phyloP scores from a whole-genome alignment of 805 yeast species.

The Ogataea polymorpha region DNA sequence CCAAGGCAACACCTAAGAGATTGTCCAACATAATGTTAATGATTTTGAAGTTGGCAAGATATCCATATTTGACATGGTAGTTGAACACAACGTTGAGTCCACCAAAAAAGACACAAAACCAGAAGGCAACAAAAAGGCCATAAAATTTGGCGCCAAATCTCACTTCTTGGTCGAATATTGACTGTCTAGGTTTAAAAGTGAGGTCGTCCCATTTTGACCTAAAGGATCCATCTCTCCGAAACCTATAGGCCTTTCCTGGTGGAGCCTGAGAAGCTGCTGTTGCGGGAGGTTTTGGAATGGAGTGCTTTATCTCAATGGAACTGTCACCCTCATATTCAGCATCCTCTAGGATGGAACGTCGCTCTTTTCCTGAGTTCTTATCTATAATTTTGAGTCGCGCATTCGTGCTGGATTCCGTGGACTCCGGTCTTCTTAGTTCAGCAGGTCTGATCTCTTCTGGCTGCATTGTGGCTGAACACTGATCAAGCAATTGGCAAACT shows the following conservation, averaged over 20 bases:
- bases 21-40: conserved; percentile 57
- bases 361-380: conserved; percentile 13
- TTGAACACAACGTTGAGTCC: conserved; percentile 52
- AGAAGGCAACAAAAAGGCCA: conserved; percentile 78
- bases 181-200: conserved; percentile 39
- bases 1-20: conserved; percentile 61
- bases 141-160: conserved; percentile 51
- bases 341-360: conserved; percentile 22
- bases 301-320: not conserved
- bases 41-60: conserved; percentile 50
- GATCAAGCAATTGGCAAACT: no score
- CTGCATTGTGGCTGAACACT: not conserved
- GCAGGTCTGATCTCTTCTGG: conserved; percentile 2
- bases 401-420: conserved; percentile 6
- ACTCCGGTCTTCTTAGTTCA: conserved; percentile 7
- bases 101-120: conserved; percentile 63
- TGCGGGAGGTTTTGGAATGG: not conserved
- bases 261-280: conserved; percentile 1
- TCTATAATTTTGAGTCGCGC: conserved; percentile 12
- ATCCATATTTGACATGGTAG: conserved; percentile 46
- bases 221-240: conserved; percentile 33
- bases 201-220: conserved; percentile 56
- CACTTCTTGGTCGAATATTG: conserved; percentile 52
- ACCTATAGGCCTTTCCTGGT: conserved; percentile 10
- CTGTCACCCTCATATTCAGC: conserved; percentile 20